Evolutionary conservation across 257 asterid genomes (phyloP), one percentile per base, ranked within the genome.

Genomic region (Salvia splendens): DNA sequence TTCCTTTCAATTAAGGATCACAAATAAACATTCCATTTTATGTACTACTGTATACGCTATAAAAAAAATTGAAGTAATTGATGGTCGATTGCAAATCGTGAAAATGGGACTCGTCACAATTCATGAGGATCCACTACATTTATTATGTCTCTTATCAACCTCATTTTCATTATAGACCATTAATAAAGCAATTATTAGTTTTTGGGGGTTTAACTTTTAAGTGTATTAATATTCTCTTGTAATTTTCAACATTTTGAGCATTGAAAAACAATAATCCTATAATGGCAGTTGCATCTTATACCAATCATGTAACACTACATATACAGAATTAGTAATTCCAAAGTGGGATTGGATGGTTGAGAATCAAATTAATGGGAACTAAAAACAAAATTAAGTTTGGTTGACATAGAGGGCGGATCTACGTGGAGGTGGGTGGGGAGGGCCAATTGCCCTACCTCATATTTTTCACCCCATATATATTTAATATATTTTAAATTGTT

Each of bases 1-100:
- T 70, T 70, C n/a, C 20, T 51, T 28, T 70, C 57, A 52, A 61
- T 70, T 70, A 62, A 70, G 67, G 59, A 33, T 69, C 67, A 35
- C 52, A 36, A 59, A 41, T 69, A n/a, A 70, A 60, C 46, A 70
- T 60, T 10, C 62, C 67, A 69, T 59, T 47, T 35, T 59, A 36
- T 48, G 4, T 69, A 59, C 30, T 69, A 59, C 30, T 24, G 30
- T 24, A 24, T 24, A 24, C 9, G n/a, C 3, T 8, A 7, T 16
- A 6, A 8, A 20, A 17, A 51, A 51, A 8, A 8, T 36, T 60
- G 63, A 61, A 51, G 69, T 61, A 61, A 61, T 49, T 70, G 68
- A 70, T 70, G 61, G 54, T 68, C 68, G 10, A 54, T 51, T 48
- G 48, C 42, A 45, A 59, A 73, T 48, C 58, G 58, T 64, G 77